These are phyloP conservation scores for Allium fistulosum DNA, from an alignment of 106 monocot genomes.

Conservation along the genomic window DNA sequence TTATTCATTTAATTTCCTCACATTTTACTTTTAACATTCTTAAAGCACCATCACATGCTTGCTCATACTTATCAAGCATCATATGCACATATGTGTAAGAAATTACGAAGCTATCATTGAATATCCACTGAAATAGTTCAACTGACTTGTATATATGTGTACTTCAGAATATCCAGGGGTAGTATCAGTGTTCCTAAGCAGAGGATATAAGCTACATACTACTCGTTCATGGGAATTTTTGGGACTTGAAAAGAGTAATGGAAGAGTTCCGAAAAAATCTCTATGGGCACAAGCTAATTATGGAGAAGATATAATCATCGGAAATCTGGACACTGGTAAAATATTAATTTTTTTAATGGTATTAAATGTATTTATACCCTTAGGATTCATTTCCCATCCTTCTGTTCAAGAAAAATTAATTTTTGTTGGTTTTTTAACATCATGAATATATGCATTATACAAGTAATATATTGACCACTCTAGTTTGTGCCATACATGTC, in stretches of 20 bases:
- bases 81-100: too few relatives aligned
- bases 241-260: conserved; percentile 21
- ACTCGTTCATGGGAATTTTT: conserved; percentile 67
- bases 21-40: not conserved
- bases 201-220: conserved; percentile 45
- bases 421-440: too few relatives aligned
- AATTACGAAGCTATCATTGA: too few relatives aligned
- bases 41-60: not conserved
- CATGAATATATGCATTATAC: too few relatives aligned
- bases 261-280: conserved; percentile 24
- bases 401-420: too few relatives aligned
- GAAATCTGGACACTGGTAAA: conserved; percentile 64
- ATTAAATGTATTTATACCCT: too few relatives aligned
- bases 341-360: not conserved
- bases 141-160: not conserved
- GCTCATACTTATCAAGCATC: not conserved
- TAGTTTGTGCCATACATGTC: too few relatives aligned
- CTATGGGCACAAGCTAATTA: conserved; percentile 57
- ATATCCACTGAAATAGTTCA: too few relatives aligned
- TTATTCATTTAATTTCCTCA: too few relatives aligned
- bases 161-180: conserved; percentile 35
- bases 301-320: conserved; percentile 65
- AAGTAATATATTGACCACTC: too few relatives aligned
- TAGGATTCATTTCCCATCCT: too few relatives aligned
- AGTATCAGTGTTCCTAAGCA: conserved; percentile 43